phyloP scores from a whole-genome alignment of 257 asterid genomes.

The Linderniella brevidens region DNA sequence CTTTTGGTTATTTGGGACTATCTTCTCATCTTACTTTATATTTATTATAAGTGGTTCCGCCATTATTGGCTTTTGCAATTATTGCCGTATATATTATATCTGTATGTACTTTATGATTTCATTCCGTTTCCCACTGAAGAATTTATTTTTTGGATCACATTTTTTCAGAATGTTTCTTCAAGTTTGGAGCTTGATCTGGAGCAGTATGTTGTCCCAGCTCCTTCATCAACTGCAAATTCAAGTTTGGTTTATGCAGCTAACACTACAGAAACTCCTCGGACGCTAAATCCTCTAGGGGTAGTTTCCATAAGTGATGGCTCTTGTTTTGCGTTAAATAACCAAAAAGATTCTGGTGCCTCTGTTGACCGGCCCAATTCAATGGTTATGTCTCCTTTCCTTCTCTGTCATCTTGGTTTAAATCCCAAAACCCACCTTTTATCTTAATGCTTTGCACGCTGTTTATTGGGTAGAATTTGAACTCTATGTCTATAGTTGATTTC shows the following conservation, averaged over 20 bases:
- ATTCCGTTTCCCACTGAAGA: neutral
- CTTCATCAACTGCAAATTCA: constrained; percentile 54
- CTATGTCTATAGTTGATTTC: no score
- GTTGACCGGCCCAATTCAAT: constrained; percentile 36
- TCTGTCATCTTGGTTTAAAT: constrained; percentile 10
- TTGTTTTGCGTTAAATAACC: constrained; percentile 26
- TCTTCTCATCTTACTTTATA: no score
- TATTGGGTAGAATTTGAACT: no score
- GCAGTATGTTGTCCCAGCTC: constrained; percentile 93
- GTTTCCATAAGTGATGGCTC: constrained; percentile 49
- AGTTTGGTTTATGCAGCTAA: constrained; percentile 86
- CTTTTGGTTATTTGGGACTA: no score
- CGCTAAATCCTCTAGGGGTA: constrained; percentile 43
- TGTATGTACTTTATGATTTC: neutral
- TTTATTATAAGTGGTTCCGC: no score
- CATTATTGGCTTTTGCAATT: no score
- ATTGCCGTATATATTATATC: neutral
- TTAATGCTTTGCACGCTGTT: constrained; percentile 3
- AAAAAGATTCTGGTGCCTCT: constrained; percentile 36
- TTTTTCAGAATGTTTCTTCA: constrained; percentile 51
- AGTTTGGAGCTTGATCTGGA: constrained; percentile 93
- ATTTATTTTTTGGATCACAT: constrained; percentile 9
- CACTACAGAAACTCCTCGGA: constrained; percentile 86
- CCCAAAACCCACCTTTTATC: neutral
- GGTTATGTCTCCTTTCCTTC: constrained; percentile 22